These are phyloP conservation scores for Sphaceloma murrayae DNA, from an alignment of 2,329 filamentous ascomycete species.

Conservation along the genomic window DNA sequence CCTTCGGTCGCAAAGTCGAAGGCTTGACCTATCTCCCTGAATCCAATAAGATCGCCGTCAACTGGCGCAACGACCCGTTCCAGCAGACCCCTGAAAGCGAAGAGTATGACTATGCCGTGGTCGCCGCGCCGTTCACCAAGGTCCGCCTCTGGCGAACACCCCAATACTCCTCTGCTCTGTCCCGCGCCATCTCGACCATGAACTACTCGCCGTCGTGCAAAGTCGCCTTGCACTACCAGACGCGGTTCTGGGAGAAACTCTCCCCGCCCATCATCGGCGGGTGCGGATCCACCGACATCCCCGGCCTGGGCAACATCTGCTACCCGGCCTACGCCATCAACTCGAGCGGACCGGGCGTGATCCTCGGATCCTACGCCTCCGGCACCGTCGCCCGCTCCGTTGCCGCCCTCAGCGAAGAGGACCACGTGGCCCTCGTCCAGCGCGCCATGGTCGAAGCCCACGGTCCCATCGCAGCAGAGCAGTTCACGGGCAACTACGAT, in stretches of 20 bases:
- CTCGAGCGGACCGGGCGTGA: conserved; percentile 50
- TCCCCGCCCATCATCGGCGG: conserved; percentile 52
- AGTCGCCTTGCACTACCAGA: conserved; percentile 58
- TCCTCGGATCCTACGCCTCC: conserved; percentile 51
- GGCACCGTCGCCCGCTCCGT: conserved; percentile 39
- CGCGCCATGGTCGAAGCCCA: conserved; percentile 61
- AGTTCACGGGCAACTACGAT: conserved; percentile 57
- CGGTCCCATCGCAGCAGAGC: conserved; percentile 47
- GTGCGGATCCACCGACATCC: conserved; percentile 52
- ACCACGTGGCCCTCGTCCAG: conserved; percentile 55
- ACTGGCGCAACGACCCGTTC: conserved; percentile 27
- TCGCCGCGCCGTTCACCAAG: conserved; percentile 55
- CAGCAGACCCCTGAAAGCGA: conserved; percentile 37
- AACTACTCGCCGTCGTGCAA: conserved; percentile 46
- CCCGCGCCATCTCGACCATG: conserved; percentile 39
- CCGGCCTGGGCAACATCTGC: conserved; percentile 53
- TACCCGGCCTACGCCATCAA: conserved; percentile 61
- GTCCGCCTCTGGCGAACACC: conserved; percentile 55
- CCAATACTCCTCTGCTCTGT: conserved; percentile 41
- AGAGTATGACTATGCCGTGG: conserved; percentile 57
- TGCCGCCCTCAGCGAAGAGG: conserved; percentile 43
- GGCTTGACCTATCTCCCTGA: neutral
- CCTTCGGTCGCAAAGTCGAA: conserved; percentile 37
- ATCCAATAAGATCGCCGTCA: neutral
- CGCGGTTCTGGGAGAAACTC: conserved; percentile 52